A percentile compares a stretch with the other conserved stretches of the same genome.
These are phyloP conservation scores for Trifolium fragiferum DNA, from an alignment of 306 rosid species.

Conservation along the genomic window DNA sequence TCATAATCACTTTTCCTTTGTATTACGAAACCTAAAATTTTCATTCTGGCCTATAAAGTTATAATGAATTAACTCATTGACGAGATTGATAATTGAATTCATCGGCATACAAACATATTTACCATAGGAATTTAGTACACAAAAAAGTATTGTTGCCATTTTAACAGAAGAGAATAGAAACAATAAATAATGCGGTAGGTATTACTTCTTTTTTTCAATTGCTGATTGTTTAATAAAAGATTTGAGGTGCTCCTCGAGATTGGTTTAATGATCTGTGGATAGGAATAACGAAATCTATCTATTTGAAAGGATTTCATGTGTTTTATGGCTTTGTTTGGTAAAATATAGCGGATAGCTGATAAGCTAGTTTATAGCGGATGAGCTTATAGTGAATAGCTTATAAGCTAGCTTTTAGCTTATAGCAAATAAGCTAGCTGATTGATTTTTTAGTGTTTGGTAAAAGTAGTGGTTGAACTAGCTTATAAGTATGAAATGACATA, in stretches of 20 bases:
- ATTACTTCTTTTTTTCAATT: not conserved
- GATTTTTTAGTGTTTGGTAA: no score
- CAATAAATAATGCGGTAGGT: not conserved
- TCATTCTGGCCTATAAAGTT: conserved; percentile 23
- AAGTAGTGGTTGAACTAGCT: no score
- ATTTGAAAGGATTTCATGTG: conserved; percentile 28
- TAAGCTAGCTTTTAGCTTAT: no score
- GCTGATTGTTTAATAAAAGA: conserved; percentile 14
- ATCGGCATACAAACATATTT: not conserved
- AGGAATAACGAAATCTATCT: conserved; percentile 24
- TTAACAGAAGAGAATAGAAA: not conserved
- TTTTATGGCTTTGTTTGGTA: no score
- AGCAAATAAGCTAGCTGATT: no score
- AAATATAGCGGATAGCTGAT: no score
- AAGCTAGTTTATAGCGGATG: no score
- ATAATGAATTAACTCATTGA: not conserved
- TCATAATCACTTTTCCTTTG: not conserved
- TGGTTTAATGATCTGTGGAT: conserved; percentile 24
- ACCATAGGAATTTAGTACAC: not conserved
- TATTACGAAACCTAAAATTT: not conserved
- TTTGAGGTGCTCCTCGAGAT: conserved; percentile 6
- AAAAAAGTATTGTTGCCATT: not conserved
- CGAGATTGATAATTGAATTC: conserved; percentile 1
- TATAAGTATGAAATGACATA: no score
- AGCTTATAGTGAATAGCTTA: no score